phyloP scores from a whole-genome alignment of 495 filamentous ascomycete species.

The Neurospora tetrasperma region DNA sequence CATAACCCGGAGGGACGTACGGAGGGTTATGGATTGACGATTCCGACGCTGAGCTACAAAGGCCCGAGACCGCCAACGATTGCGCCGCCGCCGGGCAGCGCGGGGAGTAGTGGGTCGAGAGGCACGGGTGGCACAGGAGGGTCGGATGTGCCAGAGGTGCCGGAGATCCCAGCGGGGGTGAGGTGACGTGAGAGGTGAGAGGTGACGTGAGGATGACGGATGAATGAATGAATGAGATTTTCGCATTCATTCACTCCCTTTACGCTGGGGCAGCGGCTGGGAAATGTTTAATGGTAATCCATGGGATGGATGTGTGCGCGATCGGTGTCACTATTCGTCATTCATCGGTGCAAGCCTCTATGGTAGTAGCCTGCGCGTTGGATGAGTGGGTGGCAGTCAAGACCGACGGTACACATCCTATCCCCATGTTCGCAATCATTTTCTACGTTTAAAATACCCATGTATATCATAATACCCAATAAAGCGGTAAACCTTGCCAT shows the following conservation, averaged over 20 bases:
- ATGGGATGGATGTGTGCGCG: neutral
- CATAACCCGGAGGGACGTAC: constrained; percentile 52
- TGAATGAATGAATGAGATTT: neutral
- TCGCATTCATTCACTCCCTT: neutral
- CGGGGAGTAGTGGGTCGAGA: neutral
- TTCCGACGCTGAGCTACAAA: constrained; percentile 35
- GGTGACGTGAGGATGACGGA: neutral
- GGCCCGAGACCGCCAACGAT: constrained; percentile 17
- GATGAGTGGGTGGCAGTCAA: neutral
- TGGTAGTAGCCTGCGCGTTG: neutral
- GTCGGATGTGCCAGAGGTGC: neutral
- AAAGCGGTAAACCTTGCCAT: neutral
- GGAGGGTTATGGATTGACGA: constrained; percentile 58
- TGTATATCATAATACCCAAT: neutral
- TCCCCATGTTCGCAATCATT: neutral
- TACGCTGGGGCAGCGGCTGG: neutral
- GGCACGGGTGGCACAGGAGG: neutral
- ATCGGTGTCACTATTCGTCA: neutral
- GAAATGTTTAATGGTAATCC: neutral
- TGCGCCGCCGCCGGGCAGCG: constrained; percentile 6
- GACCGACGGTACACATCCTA: neutral
- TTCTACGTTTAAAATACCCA: neutral
- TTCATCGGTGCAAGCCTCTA: neutral
- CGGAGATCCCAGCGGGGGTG: neutral
- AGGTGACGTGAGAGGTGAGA: neutral